phyloP scores from a whole-genome alignment of 75 land plant genomes.

The Isoetes taiwanensis region DNA sequence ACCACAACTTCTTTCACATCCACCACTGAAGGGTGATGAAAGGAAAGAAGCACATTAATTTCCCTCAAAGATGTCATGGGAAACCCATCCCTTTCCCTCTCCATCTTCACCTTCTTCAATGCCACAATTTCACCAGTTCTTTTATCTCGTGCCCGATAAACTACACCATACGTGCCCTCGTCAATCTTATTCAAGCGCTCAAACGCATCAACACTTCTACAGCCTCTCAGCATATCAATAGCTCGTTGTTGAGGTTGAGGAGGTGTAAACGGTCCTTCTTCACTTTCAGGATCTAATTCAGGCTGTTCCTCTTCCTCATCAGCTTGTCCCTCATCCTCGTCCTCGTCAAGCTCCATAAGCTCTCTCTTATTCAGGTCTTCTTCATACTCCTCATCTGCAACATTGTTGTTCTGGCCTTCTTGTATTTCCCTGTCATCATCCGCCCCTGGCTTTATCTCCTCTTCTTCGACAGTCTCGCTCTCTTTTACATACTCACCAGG shows the following conservation, averaged over 20 bases:
- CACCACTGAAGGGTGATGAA: constrained; percentile 24
- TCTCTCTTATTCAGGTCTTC: constrained; percentile 36
- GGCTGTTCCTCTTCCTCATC: constrained; percentile 18
- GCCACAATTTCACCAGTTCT: constrained; percentile 28
- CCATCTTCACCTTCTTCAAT: constrained; percentile 25
- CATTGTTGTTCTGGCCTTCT: neutral
- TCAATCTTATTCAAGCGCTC: constrained; percentile 20
- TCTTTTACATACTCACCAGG: constrained; percentile 39
- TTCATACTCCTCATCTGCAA: constrained; percentile 29
- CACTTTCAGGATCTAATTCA: constrained; percentile 17
- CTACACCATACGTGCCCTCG: constrained; percentile 30
- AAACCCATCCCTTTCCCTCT: constrained; percentile 18
- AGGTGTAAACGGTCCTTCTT: constrained; percentile 15
- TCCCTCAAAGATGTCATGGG: constrained; percentile 27
- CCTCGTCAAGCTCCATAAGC: constrained; percentile 55
- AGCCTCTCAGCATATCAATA: constrained; percentile 69
- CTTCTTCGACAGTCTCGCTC: no score
- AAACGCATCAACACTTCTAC: constrained; percentile 22
- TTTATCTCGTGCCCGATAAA: constrained; percentile 22
- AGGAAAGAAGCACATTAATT: constrained; percentile 21
- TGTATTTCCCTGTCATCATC: neutral
- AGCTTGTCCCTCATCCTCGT: neutral
- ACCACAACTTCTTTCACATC: constrained; percentile 31
- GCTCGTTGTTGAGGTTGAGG: constrained; percentile 34
- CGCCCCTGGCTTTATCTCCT: no score